These are phyloP conservation scores for Penicillium sclerotigenum DNA, from an alignment of 2,329 filamentous ascomycete genomes.

Conservation along the genomic window DNA sequence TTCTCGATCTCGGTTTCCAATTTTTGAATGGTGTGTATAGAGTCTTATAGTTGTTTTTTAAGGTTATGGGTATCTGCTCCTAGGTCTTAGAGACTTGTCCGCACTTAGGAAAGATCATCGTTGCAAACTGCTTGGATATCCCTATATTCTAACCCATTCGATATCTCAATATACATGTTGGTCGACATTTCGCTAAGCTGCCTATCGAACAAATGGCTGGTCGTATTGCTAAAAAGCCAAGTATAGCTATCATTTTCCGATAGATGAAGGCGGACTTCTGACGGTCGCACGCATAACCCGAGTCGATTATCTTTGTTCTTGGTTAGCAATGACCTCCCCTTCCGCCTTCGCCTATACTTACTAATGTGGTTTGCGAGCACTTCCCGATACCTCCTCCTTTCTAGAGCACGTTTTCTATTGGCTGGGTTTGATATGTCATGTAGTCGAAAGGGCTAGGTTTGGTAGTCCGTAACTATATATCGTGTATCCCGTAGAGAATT, in stretches of 20 bases:
- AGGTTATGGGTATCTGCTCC: not conserved
- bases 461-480: not conserved
- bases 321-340: not conserved
- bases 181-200: slow-evolving; percentile 8
- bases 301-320: not conserved
- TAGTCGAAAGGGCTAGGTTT: not conserved
- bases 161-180: slow-evolving; percentile 5
- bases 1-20: not conserved
- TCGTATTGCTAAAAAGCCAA: not conserved
- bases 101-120: not conserved
- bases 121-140: not conserved
- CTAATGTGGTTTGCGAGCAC: not conserved
- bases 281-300: not conserved
- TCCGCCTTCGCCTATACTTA: not conserved
- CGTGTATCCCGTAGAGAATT: not conserved
- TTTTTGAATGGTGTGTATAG: not conserved
- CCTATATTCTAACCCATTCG: not conserved
- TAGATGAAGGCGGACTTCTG: slow-evolving; percentile 7
- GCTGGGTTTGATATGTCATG: not conserved
- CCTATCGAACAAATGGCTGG: slow-evolving; percentile 4
- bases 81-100: not conserved
- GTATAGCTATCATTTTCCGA: slow-evolving; percentile 1
- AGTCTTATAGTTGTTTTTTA: not conserved
- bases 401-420: not conserved
- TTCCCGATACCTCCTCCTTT: not conserved